Percentiles rank a stretch among this genome's conserved stretches.
Evolutionary conservation across 257 asterid species (phyloP).

Genomic region (Ehretia macrophylla): DNA sequence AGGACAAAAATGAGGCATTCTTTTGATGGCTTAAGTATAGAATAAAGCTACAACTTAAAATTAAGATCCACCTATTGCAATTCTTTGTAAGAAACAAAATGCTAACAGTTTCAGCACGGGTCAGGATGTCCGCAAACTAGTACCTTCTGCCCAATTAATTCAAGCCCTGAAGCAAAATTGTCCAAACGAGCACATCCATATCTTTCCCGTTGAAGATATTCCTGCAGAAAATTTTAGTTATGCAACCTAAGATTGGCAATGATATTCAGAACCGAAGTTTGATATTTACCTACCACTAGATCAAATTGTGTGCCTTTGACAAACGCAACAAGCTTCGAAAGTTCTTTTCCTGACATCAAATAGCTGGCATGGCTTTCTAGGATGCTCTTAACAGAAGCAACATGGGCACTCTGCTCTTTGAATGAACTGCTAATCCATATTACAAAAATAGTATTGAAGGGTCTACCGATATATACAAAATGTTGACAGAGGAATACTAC

Average conservation of each 20-base stretch:
- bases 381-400: slow-evolving; percentile 91
- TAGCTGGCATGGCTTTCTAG: slow-evolving; percentile 95
- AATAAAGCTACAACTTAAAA: background rate
- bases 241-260: slow-evolving; percentile 11
- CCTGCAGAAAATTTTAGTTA: slow-evolving; percentile 48
- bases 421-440: slow-evolving; percentile 54
- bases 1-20: no score
- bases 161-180: slow-evolving; percentile 91
- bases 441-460: slow-evolving; percentile 13
- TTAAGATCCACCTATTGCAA: background rate
- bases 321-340: slow-evolving; percentile 93
- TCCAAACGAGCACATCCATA: slow-evolving; percentile 91
- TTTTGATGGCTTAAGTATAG: no score
- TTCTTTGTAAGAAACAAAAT: background rate
- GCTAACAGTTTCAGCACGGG: background rate
- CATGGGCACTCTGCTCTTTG: slow-evolving; percentile 87
- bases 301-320: slow-evolving; percentile 99
- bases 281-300: slow-evolving; percentile 58
- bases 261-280: slow-evolving; percentile 12
- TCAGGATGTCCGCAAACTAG: background rate
- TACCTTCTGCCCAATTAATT: slow-evolving; percentile 96
- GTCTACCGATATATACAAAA: background rate
- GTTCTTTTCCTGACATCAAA: slow-evolving; percentile 99
- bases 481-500: background rate
- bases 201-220: slow-evolving; percentile 94